Conservation (phyloP, 1,284 basidiomycete genomes). For the Mycocalia duriaeana region DNA sequence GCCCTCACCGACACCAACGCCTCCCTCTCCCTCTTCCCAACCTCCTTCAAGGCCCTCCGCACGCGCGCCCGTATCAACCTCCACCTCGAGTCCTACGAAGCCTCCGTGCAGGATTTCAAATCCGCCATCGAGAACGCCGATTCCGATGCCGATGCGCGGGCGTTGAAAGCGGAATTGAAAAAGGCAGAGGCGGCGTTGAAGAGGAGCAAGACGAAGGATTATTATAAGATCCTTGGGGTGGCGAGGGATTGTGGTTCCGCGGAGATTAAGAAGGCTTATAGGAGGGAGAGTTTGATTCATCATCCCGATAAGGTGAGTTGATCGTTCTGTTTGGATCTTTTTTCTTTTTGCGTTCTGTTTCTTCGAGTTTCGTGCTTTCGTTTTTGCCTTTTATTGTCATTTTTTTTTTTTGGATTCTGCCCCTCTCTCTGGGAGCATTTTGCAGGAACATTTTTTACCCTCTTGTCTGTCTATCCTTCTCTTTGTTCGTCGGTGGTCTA, state of each 20-base stretch:
- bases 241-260: conserved; percentile 52
- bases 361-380: not conserved
- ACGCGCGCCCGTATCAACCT: conserved; percentile 80
- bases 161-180: conserved; percentile 62
- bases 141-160: conserved; percentile 54
- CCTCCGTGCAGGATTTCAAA: conserved; percentile 74
- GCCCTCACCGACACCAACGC: conserved; percentile 69
- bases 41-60: conserved; percentile 80
- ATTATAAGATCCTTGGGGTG: conserved; percentile 74
- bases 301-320: conserved; percentile 75
- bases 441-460: too few species aligned
- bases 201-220: conserved; percentile 81
- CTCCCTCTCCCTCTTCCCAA: conserved; percentile 59
- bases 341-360: not conserved
- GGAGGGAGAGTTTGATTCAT: conserved; percentile 72
- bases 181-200: conserved; percentile 77
- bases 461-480: too few species aligned
- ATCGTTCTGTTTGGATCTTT: not conserved
- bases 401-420: too few species aligned
- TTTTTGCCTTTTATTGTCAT: too few species aligned
- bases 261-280: conserved; percentile 80
- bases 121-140: conserved; percentile 60
- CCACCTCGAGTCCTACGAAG: conserved; percentile 72
- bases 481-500: too few species aligned
- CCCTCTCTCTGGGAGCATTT: too few species aligned